phyloP scores from a whole-genome alignment of 2,329 filamentous ascomycete species.

The Alternaria viburni region DNA sequence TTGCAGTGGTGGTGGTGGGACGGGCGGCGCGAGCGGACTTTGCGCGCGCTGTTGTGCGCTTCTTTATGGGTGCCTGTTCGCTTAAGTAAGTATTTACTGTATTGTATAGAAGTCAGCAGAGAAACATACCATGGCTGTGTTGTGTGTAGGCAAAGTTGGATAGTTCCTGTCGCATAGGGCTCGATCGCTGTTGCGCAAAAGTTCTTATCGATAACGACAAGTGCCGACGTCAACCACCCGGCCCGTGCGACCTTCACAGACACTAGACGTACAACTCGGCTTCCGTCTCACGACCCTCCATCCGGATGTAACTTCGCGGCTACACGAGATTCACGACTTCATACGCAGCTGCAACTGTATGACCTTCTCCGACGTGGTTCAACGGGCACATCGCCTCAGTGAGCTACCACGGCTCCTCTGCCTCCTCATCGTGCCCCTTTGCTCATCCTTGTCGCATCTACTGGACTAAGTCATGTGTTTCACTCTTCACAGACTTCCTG shows the following conservation, averaged over 20 bases:
- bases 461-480: neutral
- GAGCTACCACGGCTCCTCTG: neutral
- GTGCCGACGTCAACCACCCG: neutral
- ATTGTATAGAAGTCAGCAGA: no score
- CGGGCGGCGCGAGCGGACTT: constrained; percentile 38
- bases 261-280: neutral
- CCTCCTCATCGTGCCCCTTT: neutral
- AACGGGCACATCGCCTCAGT: neutral
- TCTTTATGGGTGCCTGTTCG: constrained; percentile 29
- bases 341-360: neutral
- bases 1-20: constrained; percentile 20
- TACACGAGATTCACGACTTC: neutral
- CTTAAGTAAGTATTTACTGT: fast-evolving
- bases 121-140: constrained; percentile 15
- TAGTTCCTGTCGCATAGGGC: neutral
- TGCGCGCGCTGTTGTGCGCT: constrained; percentile 45
- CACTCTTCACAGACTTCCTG: neutral
- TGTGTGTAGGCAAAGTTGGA: neutral
- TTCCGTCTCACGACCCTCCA: neutral
- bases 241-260: neutral
- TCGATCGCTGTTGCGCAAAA: neutral
- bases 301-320: neutral
- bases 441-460: neutral
- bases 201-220: constrained; percentile 19
- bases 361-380: neutral